Evolutionary conservation across 2,329 filamentous ascomycete species (phyloP), one percentile per base, ranked within the genome.

Genomic region (Fusarium sp.): DNA sequence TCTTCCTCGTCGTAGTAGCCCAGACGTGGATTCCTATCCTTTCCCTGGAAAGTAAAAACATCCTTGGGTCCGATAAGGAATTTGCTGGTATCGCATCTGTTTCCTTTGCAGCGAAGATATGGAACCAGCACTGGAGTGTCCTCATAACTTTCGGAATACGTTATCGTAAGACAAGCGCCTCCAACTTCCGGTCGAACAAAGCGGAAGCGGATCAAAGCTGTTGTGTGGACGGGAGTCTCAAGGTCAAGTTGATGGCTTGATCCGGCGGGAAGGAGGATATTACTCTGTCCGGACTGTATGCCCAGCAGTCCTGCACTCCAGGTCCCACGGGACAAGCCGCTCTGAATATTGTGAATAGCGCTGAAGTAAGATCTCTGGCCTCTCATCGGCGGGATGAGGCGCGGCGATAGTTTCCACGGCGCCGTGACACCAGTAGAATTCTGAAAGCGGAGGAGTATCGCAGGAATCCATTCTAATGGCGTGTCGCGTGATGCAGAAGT

Each of bases 21-120:
- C 2, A 36, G 34, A 12, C 3, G 8, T 0, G 54, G 3, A 3
- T 62, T 47, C 0, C 18, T 7, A 2, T 32, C 18, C 0, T 22
- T 28, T 10, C 61, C 60, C 1, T 20, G 38, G 3, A 60, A 41
- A 5, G 34, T 18, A 20, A 36, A 63, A 0, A 41, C 11, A 4
- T 63, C 61, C 18, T 34, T 34, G 2, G 61, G 61, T 0, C 61
- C 61, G 18, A 63, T 18, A 0, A 63, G 17, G 3, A 24, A n/a
- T 7, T 34, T 63, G 36, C 41, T 39, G 4, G 10, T 32, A 12
- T 63, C 42, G 5, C 10, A n/a, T 34, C 61, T 30, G 1, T 48
- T 26, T 1, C n/a, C 28, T 0, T 60, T 63, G 0, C 42, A 9
- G 0, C 61, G 61, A 0, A 63, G 61, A 24, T 63, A 63, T 2